Base-by-base conservation (phyloP, 1,284 basidiomycete species). In the Earliella scabrosa region DNA sequence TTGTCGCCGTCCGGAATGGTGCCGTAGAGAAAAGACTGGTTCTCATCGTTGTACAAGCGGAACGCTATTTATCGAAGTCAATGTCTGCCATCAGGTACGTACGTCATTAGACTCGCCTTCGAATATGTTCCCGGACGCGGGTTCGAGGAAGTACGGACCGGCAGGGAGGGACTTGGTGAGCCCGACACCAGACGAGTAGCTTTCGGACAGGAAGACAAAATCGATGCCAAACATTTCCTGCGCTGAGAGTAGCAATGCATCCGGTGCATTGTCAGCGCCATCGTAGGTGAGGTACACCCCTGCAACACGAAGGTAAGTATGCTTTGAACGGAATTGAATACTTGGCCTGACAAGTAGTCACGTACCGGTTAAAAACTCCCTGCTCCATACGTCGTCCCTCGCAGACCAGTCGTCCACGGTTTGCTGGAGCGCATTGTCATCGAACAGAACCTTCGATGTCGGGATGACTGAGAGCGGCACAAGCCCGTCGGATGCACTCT, bases 11-110 rank as follows among this genome's bases (percentile, higher is more conserved):
- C 64, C 4, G 68, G 61, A 2, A 70, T 60, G 11, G 66, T 67
- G 16, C 70, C 68, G 39, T 71, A 71, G 16, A 70, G 32, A 54
- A 70, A 71, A 1, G 70, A 60, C 38, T 70, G 68, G 32, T 69
- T 61, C 49, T 68, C 66, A 57, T 71, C 70, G 48, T 65, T 67
- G 61, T 69, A 71, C 11, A 71, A 39, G 4, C 68, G 67, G 49
- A 57, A 67, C 1, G 61, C 70, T 70, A 32, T 21, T n/a, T n/a
- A 4, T 5, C 41, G 20, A n/a, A 13, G 20, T 35, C 8, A 38
- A 20, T 20, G 34, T 16, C 13, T 16, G 20, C 20, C 13, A 9
- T 35, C 24, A 26, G 3, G 14, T 5, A 8, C 16, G 26, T 27
- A 13, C 2, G 13, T 6, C 23, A 3, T 10, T 11, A 7, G 6